A percentile compares a stretch with the other conserved stretches of the same genome.
phyloP scores from a whole-genome alignment of 805 yeast genomes.

The Pichia exigua region DNA sequence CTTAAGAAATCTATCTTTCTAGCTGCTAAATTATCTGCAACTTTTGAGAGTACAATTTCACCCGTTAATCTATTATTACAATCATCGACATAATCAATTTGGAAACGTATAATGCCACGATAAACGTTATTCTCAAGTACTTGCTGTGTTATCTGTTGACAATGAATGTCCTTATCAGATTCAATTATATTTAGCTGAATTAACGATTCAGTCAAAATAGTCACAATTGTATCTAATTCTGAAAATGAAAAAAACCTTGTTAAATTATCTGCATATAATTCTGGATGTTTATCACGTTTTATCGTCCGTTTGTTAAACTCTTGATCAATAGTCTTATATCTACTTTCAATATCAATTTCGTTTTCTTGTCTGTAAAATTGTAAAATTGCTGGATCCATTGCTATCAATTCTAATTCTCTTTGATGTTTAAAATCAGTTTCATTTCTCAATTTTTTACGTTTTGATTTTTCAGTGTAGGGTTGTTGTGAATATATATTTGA shows the following conservation, averaged over 20 bases:
- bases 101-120: conserved; percentile 30
- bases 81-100: conserved; percentile 36
- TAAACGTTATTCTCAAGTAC: conserved; percentile 23
- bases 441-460: conserved; percentile 25
- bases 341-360: conserved; percentile 17
- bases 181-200: conserved; percentile 34
- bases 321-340: conserved; percentile 18
- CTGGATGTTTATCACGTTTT: conserved; percentile 15
- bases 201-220: conserved; percentile 35
- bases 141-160: conserved; percentile 16
- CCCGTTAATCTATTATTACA: conserved; percentile 41
- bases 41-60: conserved; percentile 33
- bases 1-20: conserved; percentile 49
- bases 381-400: conserved; percentile 43
- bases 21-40: conserved; percentile 32
- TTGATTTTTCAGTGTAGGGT: conserved; percentile 31
- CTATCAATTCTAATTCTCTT: conserved; percentile 28
- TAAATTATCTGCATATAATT: conserved; percentile 34
- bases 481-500: conserved; percentile 33
- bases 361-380: conserved; percentile 31
- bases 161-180: conserved; percentile 14
- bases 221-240: conserved; percentile 36
- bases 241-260: conserved; percentile 45
- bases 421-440: conserved; percentile 21
- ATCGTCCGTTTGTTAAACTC: conserved; percentile 16